Evolutionary conservation across 345 rosid species (phyloP).

Genomic region (Eutrema japonicum): DNA sequence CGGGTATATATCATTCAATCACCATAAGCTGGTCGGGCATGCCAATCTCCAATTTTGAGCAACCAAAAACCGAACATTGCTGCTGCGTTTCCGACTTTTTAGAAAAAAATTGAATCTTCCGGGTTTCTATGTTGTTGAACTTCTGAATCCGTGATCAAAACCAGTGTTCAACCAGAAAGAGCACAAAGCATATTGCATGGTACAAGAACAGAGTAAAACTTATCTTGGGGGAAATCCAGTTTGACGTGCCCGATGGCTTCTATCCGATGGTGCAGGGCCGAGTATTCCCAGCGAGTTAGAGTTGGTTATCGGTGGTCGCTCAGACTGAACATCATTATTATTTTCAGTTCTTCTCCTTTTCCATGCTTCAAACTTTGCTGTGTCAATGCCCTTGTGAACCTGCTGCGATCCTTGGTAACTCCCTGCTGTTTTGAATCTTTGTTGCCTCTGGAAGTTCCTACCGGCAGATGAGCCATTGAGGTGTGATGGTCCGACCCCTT

Average conservation of each 20-base stretch:
- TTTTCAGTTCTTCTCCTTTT: slow-evolving; percentile 78
- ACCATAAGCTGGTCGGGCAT: slow-evolving; percentile 26
- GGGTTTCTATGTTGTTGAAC: slow-evolving; percentile 34
- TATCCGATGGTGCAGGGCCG: slow-evolving; percentile 90
- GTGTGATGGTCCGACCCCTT: slow-evolving; percentile 75
- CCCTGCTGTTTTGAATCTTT: slow-evolving; percentile 55
- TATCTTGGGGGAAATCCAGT: slow-evolving; percentile 68
- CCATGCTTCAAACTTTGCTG: slow-evolving; percentile 89
- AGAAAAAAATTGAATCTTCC: slow-evolving; percentile 12
- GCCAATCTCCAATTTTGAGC: slow-evolving; percentile 28
- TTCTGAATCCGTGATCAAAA: slow-evolving; percentile 19
- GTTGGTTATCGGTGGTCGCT: slow-evolving; percentile 55
- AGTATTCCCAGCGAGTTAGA: slow-evolving; percentile 91
- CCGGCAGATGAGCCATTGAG: slow-evolving; percentile 57
- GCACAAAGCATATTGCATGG: slow-evolving; percentile 22
- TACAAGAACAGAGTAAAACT: slow-evolving; percentile 47
- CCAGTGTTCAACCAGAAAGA: slow-evolving; percentile 20
- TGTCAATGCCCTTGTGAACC: slow-evolving; percentile 63
- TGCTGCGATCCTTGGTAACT: slow-evolving; percentile 56
- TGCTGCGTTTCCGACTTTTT: slow-evolving; percentile 21
- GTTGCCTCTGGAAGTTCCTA: slow-evolving; percentile 55
- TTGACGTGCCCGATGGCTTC: slow-evolving; percentile 63
- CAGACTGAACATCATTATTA: slow-evolving; percentile 35
- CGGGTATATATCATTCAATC: slow-evolving; percentile 26
- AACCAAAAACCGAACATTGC: slow-evolving; percentile 28